These are phyloP conservation scores for Pichia sp. DNA, from an alignment of 1,139 yeast genomes.

Conservation along the genomic window DNA sequence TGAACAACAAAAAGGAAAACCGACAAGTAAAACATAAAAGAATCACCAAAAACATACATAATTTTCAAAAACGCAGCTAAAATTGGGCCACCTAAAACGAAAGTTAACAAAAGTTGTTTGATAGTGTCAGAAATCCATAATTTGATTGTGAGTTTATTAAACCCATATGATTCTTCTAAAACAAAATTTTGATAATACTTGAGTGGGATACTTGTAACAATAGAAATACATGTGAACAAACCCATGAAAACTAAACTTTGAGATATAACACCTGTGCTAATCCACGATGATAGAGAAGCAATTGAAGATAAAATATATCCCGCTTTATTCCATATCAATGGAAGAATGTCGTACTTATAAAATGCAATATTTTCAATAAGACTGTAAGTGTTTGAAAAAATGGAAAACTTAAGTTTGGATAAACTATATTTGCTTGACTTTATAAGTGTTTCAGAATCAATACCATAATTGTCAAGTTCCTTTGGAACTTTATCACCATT, in stretches of 20 bases:
- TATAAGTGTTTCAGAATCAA: constrained; percentile 62
- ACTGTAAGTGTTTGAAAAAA: constrained; percentile 44
- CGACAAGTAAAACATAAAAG: constrained; percentile 74
- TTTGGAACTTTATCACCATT: constrained; percentile 50
- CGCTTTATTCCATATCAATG: constrained; percentile 58
- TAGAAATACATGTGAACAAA: constrained; percentile 38
- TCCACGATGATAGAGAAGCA: neutral
- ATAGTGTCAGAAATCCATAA: constrained; percentile 68
- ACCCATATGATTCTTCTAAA: constrained; percentile 86
- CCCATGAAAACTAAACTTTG: constrained; percentile 36
- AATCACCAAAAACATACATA: constrained; percentile 69
- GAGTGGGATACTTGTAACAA: constrained; percentile 54
- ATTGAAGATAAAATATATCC: constrained; percentile 17
- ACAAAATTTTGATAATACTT: constrained; percentile 76
- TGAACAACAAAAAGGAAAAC: constrained; percentile 63
- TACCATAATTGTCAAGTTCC: constrained; percentile 44
- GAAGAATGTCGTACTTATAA: constrained; percentile 55
- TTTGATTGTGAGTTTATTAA: constrained; percentile 70
- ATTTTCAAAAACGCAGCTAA: constrained; percentile 72
- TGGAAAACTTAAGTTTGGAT: constrained; percentile 70
- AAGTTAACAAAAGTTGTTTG: constrained; percentile 47
- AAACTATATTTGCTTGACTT: constrained; percentile 76
- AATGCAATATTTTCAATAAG: constrained; percentile 50
- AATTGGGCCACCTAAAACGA: constrained; percentile 63
- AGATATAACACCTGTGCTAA: constrained; percentile 12